Conservation (phyloP, 306 rosid species). For the Citrullus amarus region DNA sequence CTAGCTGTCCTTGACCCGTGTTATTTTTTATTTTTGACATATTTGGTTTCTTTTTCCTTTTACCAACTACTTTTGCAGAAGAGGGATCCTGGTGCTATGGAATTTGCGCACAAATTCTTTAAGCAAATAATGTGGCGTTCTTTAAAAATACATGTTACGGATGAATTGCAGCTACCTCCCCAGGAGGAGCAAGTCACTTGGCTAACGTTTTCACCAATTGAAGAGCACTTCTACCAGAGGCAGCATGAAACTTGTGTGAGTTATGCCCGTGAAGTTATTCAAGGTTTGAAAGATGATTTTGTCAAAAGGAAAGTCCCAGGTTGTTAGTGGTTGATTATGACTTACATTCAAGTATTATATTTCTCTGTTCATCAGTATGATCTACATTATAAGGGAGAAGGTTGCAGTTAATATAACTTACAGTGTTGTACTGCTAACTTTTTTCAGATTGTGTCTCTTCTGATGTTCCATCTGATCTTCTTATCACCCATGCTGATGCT, state of each 20-base stretch:
- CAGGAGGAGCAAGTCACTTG: slow-evolving; percentile 85
- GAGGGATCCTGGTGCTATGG: slow-evolving; percentile 65
- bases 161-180: slow-evolving; percentile 89
- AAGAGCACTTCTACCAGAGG: slow-evolving; percentile 93
- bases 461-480: slow-evolving; percentile 40
- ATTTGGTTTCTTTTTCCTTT: slow-evolving; percentile 9
- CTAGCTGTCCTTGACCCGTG: background rate
- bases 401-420: slow-evolving; percentile 15
- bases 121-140: slow-evolving; percentile 96
- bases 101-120: slow-evolving; percentile 63
- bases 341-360: slow-evolving; percentile 20
- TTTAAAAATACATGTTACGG: slow-evolving; percentile 63
- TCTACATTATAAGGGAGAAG: background rate
- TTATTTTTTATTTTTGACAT: background rate
- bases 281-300: slow-evolving; percentile 60
- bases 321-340: slow-evolving; percentile 20
- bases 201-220: slow-evolving; percentile 81
- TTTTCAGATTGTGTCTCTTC: slow-evolving; percentile 37
- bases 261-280: slow-evolving; percentile 77
- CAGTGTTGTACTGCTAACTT: slow-evolving; percentile 18
- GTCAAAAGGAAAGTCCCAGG: slow-evolving; percentile 58
- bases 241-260: slow-evolving; percentile 85
- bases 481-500: slow-evolving; percentile 74
- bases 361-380: slow-evolving; percentile 2
- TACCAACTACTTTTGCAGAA: slow-evolving; percentile 38